These are phyloP conservation scores for Fusarium secorum DNA, from an alignment of 2,329 filamentous ascomycete species.

Conservation along the genomic window DNA sequence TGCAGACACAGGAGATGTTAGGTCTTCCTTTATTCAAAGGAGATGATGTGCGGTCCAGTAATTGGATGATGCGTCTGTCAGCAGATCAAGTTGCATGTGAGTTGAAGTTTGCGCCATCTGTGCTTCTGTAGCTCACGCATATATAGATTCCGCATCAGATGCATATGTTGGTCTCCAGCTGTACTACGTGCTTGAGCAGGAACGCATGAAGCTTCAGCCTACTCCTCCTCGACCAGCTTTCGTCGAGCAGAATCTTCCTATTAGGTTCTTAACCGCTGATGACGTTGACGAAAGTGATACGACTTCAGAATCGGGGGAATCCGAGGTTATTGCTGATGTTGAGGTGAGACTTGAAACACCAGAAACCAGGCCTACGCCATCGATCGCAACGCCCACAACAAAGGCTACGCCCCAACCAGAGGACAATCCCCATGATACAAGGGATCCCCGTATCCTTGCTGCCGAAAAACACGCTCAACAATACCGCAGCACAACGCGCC, in stretches of 20 bases:
- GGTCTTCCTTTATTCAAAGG: constrained; percentile 80
- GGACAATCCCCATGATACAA: neutral
- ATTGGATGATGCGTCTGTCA: constrained; percentile 74
- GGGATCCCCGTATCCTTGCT: constrained; percentile 53
- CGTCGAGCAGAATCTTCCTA: constrained; percentile 72
- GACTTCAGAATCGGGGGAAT: constrained; percentile 41
- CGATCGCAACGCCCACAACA: neutral
- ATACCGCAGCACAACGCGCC: constrained; percentile 47
- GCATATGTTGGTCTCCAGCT: constrained; percentile 81
- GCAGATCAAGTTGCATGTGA: constrained; percentile 74
- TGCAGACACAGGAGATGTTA: constrained; percentile 75
- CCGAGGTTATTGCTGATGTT: constrained; percentile 13
- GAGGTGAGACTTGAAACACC: constrained; percentile 5
- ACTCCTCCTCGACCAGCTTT: constrained; percentile 74
- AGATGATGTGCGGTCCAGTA: constrained; percentile 70
- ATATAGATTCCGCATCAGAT: constrained; percentile 77
- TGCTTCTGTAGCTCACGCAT: neutral
- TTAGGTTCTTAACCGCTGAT: constrained; percentile 56
- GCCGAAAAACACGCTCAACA: constrained; percentile 52
- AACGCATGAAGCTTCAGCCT: constrained; percentile 71
- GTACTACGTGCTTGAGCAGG: constrained; percentile 74
- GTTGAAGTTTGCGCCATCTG: constrained; percentile 40
- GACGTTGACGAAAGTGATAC: constrained; percentile 44
- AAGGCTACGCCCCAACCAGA: neutral
- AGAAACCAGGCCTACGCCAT: neutral